Evolutionary conservation across 176 grass and related monocot genomes (phyloP).

Genomic region (Paspalum vaginatum): DNA sequence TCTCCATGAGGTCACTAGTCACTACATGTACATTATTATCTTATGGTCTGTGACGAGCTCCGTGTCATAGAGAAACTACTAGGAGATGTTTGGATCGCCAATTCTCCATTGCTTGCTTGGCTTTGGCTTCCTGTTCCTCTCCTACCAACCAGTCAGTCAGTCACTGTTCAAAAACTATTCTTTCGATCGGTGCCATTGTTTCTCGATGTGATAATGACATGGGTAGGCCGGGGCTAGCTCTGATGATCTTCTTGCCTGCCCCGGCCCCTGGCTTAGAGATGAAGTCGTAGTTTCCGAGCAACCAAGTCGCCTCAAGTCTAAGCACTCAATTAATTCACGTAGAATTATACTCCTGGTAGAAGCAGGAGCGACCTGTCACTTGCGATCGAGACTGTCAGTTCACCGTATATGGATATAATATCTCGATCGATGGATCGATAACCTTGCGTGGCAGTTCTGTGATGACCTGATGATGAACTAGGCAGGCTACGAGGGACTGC

Average conservation of each 20-base stretch:
- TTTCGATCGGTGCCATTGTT: neutral
- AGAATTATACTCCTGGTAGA: constrained; percentile 1
- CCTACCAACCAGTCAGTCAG: constrained; percentile 19
- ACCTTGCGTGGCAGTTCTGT: neutral
- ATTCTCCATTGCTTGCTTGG: neutral
- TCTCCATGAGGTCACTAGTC: neutral
- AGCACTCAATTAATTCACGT: constrained; percentile 18
- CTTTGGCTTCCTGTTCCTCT: neutral
- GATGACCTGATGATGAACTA: neutral
- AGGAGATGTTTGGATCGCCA: constrained; percentile 35
- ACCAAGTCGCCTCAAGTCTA: constrained; percentile 32
- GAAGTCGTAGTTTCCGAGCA: constrained; percentile 18
- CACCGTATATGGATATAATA: neutral
- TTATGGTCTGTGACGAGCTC: constrained; percentile 7
- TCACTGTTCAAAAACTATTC: constrained; percentile 24
- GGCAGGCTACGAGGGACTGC: neutral
- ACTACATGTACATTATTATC: constrained; percentile 66
- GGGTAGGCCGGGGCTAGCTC: neutral
- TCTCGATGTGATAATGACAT: constrained; percentile 24
- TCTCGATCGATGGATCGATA: no score
- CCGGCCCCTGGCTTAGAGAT: neutral
- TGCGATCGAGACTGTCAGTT: neutral
- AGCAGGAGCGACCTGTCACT: neutral
- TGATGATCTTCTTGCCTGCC: neutral
- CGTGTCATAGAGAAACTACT: constrained; percentile 30